Base-by-base conservation (phyloP, 2,329 filamentous ascomycete species). In the Pyrenophora teres region DNA sequence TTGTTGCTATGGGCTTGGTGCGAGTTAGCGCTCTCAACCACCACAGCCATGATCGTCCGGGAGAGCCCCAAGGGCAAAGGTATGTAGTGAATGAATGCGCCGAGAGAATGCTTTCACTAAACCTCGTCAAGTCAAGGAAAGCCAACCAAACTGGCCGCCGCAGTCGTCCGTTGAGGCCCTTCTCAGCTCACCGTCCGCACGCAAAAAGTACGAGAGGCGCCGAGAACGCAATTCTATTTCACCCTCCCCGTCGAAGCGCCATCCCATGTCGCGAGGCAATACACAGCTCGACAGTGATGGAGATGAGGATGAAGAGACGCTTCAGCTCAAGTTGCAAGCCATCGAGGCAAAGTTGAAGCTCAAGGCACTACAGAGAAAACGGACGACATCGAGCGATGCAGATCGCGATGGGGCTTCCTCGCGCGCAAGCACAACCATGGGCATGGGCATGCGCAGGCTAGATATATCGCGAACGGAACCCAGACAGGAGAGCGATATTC, bases 281-380 rank as follows among this genome's bases (percentile, higher is more conserved):
- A 31, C 38, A 3, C 42, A 50, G 16, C 46, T 53, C 27, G 59
- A 63, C 6, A 52, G 35, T 32, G 45, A 52, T 15, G 50, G 40
- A 15, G 60, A 85, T 69, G 92, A 90, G 4, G 88, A 81, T 7
- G 93, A 97, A 72, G 92, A 97, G 77, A 95, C 86, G 1, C 76
- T 97, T 30, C 85, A 95, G 68, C 77, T 99, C 56, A 87, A 96
- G 70, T 78, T 97, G 4, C 87, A 92, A 59, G 91, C 90, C 48
- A 96, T 99, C 52, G 87, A 97, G 73, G 91, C 92, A 6, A 87
- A 88, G 54, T 76, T 97, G 45, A 94, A 88, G 73, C 75, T 97
- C 59, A 97, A 97, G 74, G 92, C 88, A 67, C 77, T 97, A 12
- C 89, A 94, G 19, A 84, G 80, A 67, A 76, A 79, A 42, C 65